Base-by-base conservation (phyloP, 306 rosid genomes). In the Vicia faba region DNA sequence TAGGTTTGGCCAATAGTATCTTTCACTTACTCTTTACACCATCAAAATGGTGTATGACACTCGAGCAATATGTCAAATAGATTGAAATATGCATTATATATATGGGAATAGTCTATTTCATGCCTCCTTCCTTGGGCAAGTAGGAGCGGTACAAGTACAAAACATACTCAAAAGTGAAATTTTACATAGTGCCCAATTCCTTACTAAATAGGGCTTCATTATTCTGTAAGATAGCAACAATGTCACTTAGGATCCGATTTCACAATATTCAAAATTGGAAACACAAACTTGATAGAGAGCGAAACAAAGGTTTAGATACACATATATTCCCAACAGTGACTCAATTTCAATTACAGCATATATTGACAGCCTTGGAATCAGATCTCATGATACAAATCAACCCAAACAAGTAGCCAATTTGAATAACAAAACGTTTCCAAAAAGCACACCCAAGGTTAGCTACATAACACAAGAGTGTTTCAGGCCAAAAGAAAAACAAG, bases 391-490 rank as follows among this genome's bases (percentile, higher is more conserved):
- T 39, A 64, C 72, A 62, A 75, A 50, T 33, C 35, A 61, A 54
- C 35, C 73, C 50, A 72, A 72, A 23, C 53, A 78, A 62, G 50
- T 5, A 48, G 65, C 14, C 16, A 71, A 71, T 51, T 70, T 74
- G 63, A 25, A 73, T 35, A 53, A 28, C 64, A 66, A 64, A 64
- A n/a, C 35, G 14, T 68, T n/a, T n/a, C n/a, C n/a, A n/a, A n/a
- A n/a, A n/a, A n/a, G n/a, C n/a, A n/a, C n/a, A n/a, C n/a, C n/a
- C n/a, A n/a, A n/a, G n/a, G n/a, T n/a, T 54, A 76, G 83, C 79
- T 55, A 82, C 81, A 79, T 14, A 41, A 15, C 64, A 83, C 36
- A 20, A n/a, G n/a, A n/a, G n/a, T n/a, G n/a, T n/a, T n/a, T n/a
- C n/a, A n/a, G n/a, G n/a, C n/a, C n/a, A n/a, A n/a, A n/a, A n/a